Evolutionary conservation across 306 rosid genomes (phyloP).

Genomic region (Prosopis cineraria): DNA sequence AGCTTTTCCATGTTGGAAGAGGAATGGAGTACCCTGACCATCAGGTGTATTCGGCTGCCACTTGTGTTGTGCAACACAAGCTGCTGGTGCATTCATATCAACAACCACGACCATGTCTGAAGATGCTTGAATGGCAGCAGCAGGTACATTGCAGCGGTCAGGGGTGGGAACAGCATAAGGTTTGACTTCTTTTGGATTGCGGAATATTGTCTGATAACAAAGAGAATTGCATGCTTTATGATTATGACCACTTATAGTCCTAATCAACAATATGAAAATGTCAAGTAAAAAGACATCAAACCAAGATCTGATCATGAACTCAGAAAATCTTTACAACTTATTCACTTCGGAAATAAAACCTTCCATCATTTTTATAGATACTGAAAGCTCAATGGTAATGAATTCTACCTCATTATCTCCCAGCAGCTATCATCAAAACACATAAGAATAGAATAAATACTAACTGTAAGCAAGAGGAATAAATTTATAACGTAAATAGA

Average conservation of each 20-base stretch:
- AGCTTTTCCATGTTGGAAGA: slow-evolving; percentile 85
- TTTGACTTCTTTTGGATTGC: slow-evolving; percentile 84
- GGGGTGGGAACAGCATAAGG: slow-evolving; percentile 79
- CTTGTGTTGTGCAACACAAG: slow-evolving; percentile 87
- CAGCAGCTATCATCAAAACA: background rate
- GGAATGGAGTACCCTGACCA: slow-evolving; percentile 96
- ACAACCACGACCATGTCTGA: slow-evolving; percentile 80
- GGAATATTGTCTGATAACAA: slow-evolving; percentile 83
- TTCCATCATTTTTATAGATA: background rate
- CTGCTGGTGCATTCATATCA: slow-evolving; percentile 87
- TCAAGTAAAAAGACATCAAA: slow-evolving; percentile 22
- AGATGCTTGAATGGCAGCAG: slow-evolving; percentile 87
- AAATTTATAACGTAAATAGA: background rate
- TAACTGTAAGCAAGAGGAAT: background rate
- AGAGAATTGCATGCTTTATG: slow-evolving; percentile 31
- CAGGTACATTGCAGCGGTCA: slow-evolving; percentile 94
- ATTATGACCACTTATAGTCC: slow-evolving; percentile 31
- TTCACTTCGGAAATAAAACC: slow-evolving; percentile 1
- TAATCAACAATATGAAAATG: slow-evolving; percentile 25
- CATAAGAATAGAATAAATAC: background rate
- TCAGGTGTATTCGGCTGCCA: slow-evolving; percentile 99
- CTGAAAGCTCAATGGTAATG: slow-evolving; percentile 21
- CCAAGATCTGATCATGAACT: slow-evolving; percentile 31
- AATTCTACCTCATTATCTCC: background rate
- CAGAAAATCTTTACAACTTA: slow-evolving; percentile 13